Conservation (phyloP, 495 filamentous ascomycete genomes). For the Neurospora sp. region DNA sequence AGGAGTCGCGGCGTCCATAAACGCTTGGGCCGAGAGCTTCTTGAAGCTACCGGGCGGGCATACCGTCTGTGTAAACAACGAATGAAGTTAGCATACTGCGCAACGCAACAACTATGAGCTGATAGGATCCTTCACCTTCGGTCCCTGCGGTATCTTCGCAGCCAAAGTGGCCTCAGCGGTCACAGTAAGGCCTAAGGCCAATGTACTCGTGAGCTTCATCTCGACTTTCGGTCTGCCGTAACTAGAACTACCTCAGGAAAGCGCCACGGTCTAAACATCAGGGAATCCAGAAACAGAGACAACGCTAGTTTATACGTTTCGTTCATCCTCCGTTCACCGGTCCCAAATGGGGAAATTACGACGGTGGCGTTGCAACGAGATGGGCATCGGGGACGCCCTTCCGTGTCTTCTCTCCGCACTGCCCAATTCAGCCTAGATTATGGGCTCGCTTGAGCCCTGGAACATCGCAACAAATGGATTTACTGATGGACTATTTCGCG, state of each 20-base stretch:
- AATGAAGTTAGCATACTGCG: background rate
- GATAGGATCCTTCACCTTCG: background rate
- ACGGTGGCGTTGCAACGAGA: background rate
- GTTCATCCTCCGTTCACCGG: background rate
- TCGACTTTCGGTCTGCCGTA: background rate
- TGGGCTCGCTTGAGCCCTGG: background rate
- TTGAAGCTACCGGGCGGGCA: conserved; percentile 30
- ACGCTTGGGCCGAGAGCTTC: conserved; percentile 54
- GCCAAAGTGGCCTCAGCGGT: background rate
- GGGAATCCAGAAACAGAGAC: background rate
- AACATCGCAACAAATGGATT: background rate
- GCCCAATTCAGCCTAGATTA: background rate
- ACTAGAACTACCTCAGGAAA: background rate
- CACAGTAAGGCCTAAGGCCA: background rate
- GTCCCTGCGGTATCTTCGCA: background rate
- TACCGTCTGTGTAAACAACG: background rate
- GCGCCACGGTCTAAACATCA: background rate
- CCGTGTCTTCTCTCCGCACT: background rate
- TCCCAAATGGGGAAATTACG: background rate
- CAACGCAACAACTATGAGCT: background rate
- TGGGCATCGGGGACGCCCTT: background rate
- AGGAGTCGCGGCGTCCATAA: conserved; percentile 61
- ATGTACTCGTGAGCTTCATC: background rate
- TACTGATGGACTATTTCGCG: background rate
- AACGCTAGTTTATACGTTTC: background rate